Evolutionary conservation across 495 filamentous ascomycete species (phyloP).

Genomic region (Trichoderma parareesei): DNA sequence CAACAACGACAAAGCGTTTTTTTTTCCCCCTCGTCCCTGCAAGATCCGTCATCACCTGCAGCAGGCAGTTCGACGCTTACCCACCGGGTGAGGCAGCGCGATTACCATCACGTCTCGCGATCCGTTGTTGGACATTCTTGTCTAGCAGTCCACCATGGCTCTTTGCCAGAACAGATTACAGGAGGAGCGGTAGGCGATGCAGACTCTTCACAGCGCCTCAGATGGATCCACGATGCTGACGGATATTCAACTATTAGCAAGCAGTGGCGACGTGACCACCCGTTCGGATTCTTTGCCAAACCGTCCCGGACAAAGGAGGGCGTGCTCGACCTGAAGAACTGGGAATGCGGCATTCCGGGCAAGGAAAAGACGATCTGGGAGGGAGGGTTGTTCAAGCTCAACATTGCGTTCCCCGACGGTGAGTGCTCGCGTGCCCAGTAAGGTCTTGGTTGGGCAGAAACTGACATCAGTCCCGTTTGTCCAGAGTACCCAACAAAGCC

Average conservation of each 20-base stretch:
- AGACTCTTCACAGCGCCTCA: not conserved
- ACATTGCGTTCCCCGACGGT: slow-evolving; percentile 92
- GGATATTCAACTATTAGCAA: slow-evolving; percentile 48
- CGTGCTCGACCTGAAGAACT: slow-evolving; percentile 83
- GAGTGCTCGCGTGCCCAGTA: slow-evolving; percentile 29
- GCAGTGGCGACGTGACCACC: slow-evolving; percentile 94
- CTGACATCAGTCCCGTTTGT: slow-evolving; percentile 21
- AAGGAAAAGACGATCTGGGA: slow-evolving; percentile 96
- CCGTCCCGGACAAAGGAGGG: slow-evolving; percentile 72
- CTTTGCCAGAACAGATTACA: slow-evolving; percentile 82
- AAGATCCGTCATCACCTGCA: not conserved
- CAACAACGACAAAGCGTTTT: not conserved
- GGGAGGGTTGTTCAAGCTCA: slow-evolving; percentile 89
- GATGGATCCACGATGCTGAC: not conserved
- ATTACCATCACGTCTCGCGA: not conserved
- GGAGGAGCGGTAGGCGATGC: slow-evolving; percentile 68
- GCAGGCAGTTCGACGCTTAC: not conserved
- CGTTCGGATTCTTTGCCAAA: slow-evolving; percentile 94
- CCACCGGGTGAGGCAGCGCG: not conserved
- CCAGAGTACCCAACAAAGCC: slow-evolving; percentile 98
- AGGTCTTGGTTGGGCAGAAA: slow-evolving; percentile 7
- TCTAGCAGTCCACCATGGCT: slow-evolving; percentile 51
- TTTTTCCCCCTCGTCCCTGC: not conserved
- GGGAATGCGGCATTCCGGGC: slow-evolving; percentile 94
- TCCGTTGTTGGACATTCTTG: slow-evolving; percentile 11